Evolutionary conservation across 352 stramenopile species (phyloP).

Genomic region (Elongisporangium undulatum): DNA sequence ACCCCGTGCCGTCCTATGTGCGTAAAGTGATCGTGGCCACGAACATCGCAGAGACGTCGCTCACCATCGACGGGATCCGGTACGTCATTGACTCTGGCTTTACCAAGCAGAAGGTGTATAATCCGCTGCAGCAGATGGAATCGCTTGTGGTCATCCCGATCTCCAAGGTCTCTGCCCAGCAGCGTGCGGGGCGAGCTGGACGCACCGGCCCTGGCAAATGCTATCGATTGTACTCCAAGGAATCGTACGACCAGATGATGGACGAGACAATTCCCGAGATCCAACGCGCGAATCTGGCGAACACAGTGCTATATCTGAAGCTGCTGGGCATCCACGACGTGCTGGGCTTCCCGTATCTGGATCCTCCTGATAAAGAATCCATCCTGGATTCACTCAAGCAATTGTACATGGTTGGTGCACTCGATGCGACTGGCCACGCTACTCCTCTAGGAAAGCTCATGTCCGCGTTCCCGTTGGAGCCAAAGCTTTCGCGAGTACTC

Average conservation of each 20-base stretch:
- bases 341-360: conserved; percentile 61
- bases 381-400: conserved; percentile 76
- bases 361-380: conserved; percentile 62
- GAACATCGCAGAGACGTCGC: conserved; percentile 96
- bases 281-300: conserved; percentile 91
- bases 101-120: conserved; percentile 93
- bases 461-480: conserved; percentile 81
- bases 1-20: conserved; percentile 66
- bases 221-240: conserved; percentile 98
- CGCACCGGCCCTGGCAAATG: conserved; percentile 97
- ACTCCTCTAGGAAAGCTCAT: conserved; percentile 76
- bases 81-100: conserved; percentile 81
- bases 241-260: conserved; percentile 94
- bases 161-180: conserved; percentile 91
- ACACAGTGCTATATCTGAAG: conserved; percentile 92
- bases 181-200: conserved; percentile 94
- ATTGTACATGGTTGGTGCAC: conserved; percentile 57
- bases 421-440: conserved; percentile 43
- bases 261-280: conserved; percentile 99
- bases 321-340: conserved; percentile 70
- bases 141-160: conserved; percentile 93
- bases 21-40: conserved; percentile 89
- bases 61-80: conserved; percentile 97
- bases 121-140: conserved; percentile 70
- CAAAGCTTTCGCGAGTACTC: conserved; percentile 56